Conservation (phyloP, 1,284 basidiomycete species). For the Sporisorium graminicola region DNA sequence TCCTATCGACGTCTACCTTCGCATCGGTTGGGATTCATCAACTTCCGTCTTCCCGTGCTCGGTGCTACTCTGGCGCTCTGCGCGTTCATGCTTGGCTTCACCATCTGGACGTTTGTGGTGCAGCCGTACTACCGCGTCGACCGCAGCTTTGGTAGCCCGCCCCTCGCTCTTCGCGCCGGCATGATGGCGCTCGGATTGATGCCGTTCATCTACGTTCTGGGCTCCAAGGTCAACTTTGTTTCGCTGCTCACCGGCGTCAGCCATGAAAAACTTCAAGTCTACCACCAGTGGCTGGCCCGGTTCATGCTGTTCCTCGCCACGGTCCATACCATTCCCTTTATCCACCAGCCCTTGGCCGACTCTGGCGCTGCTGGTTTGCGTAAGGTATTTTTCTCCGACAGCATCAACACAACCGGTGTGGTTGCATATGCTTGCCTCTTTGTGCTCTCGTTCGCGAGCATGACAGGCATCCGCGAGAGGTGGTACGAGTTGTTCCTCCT, state of each 20-base stretch:
- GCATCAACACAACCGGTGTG: slow-evolving; percentile 58
- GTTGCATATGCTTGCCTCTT: slow-evolving; percentile 54
- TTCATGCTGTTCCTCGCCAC: slow-evolving; percentile 61
- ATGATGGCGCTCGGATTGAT: slow-evolving; percentile 61
- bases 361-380: slow-evolving; percentile 45
- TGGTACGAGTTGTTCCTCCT: slow-evolving; percentile 67
- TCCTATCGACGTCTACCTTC: slow-evolving; percentile 32
- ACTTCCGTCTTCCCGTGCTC: slow-evolving; percentile 43
- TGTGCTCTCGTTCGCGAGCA: slow-evolving; percentile 54
- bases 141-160: slow-evolving; percentile 54
- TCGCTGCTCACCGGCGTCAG: slow-evolving; percentile 58
- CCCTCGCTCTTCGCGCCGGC: slow-evolving; percentile 59
- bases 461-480: slow-evolving; percentile 51
- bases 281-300: slow-evolving; percentile 63
- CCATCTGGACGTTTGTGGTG: slow-evolving; percentile 51
- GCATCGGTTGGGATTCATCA: slow-evolving; percentile 31
- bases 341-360: slow-evolving; percentile 54
- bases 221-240: slow-evolving; percentile 64
- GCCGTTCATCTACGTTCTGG: slow-evolving; percentile 60
- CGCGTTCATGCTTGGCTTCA: slow-evolving; percentile 49
- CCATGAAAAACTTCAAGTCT: slow-evolving; percentile 63
- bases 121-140: slow-evolving; percentile 57
- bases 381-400: slow-evolving; percentile 42
- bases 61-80: slow-evolving; percentile 39
- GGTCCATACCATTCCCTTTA: slow-evolving; percentile 63